Base-by-base conservation (phyloP, 768 basidiomycete species). In the Agrocybe pediades region DNA sequence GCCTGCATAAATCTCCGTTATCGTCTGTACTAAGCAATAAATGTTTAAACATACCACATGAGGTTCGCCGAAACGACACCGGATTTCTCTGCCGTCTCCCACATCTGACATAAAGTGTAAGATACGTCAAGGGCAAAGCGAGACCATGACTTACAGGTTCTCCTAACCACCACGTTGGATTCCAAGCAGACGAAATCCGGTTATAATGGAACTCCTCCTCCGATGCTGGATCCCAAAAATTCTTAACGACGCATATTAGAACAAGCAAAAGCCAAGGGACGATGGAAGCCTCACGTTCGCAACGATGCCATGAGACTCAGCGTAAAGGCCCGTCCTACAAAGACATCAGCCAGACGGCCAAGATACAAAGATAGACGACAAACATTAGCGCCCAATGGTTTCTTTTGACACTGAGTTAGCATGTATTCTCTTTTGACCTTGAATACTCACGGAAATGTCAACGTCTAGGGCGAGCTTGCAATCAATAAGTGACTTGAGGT, bases 351-450 rank as follows among this genome's bases (percentile, higher is more conserved):
- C 43, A 20, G 25, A 57, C 58, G n/a, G 1, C 24, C 24, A 25
- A 9, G 20, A 2, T n/a, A 51, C 27, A 21, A 9, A 53, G 40
- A 53, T 36, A 21, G 27, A 16, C 15, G 6, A 65, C 79, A 23
- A 64, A 92, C 91, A 96, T 85, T 30, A 96, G 65, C 2, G 87
- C 70, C 93, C 94, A 97, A 67, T 96, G 95, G 65, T 96, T 96
- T 16, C 90, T 93, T 40, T 15, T 40, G 8, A 26, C 23, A 19
- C 42, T 17, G 41, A 23, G 23, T 46, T 55, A 36, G 62, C 45
- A n/a, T 15, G 11, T 15, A 41, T 43, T 50, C 24, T 15, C 8
- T 25, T 49, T 11, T 0, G 23, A 21, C 39, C 36, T 36, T 8
- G 15, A 55, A 24, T 6, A 78, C 90, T 78, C 65, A 92, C 85